Evolutionary conservation across 1,139 yeast genomes (phyloP).

Genomic region (Pichia terricola): DNA sequence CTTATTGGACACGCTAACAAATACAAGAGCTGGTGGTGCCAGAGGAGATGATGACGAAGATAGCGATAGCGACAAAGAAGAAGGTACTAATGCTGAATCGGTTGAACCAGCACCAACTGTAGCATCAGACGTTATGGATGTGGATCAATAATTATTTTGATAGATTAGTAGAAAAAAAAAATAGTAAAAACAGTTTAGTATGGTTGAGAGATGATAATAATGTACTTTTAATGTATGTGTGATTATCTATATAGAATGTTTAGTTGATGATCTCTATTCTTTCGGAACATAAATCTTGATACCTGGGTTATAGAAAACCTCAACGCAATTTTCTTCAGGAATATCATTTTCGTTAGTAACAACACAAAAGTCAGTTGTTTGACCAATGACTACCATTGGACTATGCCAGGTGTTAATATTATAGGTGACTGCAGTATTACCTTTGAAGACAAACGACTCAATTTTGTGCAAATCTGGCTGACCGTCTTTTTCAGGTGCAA

Average conservation of each 20-base stretch:
- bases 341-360: conserved; percentile 76
- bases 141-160: not conserved
- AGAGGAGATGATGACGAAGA: conserved; percentile 31
- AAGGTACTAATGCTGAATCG: conserved; percentile 2
- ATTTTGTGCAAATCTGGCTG: conserved; percentile 54
- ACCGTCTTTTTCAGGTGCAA: conserved; percentile 43
- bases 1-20: conserved; percentile 43
- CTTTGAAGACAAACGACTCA: conserved; percentile 65
- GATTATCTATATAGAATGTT: too few relatives aligned
- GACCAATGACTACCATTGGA: conserved; percentile 76
- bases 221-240: too few relatives aligned
- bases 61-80: conserved; percentile 21
- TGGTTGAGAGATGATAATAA: too few relatives aligned
- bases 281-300: conserved; percentile 26
- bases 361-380: conserved; percentile 71
- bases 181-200: too few relatives aligned
- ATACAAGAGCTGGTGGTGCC: conserved; percentile 37
- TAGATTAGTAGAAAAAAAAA: too few relatives aligned
- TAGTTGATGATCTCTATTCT: too few relatives aligned
- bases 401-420: conserved; percentile 83
- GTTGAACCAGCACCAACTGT: not conserved
- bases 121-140: not conserved
- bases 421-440: conserved; percentile 84
- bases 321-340: conserved; percentile 74
- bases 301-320: conserved; percentile 61